These are phyloP conservation scores for Trichomonascus vanleenenianus DNA, from an alignment of 805 yeast genomes.

Conservation along the genomic window DNA sequence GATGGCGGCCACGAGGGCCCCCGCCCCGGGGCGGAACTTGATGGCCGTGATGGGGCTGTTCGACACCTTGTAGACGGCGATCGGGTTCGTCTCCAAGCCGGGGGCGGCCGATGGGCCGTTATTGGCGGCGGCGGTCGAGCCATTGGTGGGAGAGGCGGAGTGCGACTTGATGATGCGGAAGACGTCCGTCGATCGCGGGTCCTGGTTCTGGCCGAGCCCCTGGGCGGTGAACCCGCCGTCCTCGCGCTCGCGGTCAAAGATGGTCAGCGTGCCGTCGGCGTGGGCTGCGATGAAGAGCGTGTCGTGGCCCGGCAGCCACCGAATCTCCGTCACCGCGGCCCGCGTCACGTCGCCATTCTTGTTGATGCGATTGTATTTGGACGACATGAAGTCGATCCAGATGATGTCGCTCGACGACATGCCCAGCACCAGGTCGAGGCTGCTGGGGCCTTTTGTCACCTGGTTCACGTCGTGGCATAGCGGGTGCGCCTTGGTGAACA, in stretches of 20 bases:
- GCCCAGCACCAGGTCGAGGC: conserved; percentile 50
- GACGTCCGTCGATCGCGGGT: conserved; percentile 16
- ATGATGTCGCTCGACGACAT: conserved; percentile 60
- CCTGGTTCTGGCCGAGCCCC: conserved; percentile 13
- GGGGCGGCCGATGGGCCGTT: conserved; percentile 3
- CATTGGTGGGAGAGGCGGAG: not conserved
- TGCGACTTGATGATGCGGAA: conserved; percentile 15
- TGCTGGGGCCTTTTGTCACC: conserved; percentile 23
- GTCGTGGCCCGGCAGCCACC: conserved; percentile 40
- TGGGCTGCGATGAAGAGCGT: conserved; percentile 49
- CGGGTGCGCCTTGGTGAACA: conserved; percentile 34
- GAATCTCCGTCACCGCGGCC: conserved; percentile 38
- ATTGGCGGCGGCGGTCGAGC: not conserved
- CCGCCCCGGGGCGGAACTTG: conserved; percentile 33
- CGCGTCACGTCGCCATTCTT: conserved; percentile 39
- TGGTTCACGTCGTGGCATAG: conserved; percentile 32
- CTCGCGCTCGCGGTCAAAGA: conserved; percentile 45
- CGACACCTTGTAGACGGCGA: conserved; percentile 59
- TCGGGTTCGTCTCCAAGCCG: conserved; percentile 32
- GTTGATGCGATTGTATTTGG: conserved; percentile 45
- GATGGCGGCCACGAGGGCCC: conserved; percentile 15
- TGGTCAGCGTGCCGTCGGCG: conserved; percentile 52
- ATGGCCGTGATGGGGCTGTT: conserved; percentile 48
- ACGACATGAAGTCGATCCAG: conserved; percentile 47
- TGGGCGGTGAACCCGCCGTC: conserved; percentile 28